Conservation (phyloP, 164 flowering plant genomes). For the Magnolia officinalis region DNA sequence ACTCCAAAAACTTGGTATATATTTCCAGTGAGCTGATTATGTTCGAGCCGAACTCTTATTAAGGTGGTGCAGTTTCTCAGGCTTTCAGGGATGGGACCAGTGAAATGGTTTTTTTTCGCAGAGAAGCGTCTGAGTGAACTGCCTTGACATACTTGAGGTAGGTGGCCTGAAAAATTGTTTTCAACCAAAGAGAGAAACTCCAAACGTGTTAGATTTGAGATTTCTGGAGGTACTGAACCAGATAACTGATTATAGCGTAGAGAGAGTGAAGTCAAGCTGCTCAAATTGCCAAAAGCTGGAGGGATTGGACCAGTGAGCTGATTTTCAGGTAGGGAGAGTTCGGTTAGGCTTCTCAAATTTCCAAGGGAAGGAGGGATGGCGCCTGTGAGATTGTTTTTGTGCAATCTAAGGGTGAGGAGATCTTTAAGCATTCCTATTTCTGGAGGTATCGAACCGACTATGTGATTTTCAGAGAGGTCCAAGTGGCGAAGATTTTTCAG, state of each 20-base stretch:
- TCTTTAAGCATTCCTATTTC: slow-evolving; percentile 28
- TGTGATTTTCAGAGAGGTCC: slow-evolving; percentile 18
- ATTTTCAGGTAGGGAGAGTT: neutral
- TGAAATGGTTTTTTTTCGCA: slow-evolving; percentile 40
- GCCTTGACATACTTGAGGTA: slow-evolving; percentile 28
- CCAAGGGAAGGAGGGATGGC: neutral
- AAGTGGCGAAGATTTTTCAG: neutral
- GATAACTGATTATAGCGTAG: neutral
- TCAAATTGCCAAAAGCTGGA: neutral
- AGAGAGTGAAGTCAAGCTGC: neutral
- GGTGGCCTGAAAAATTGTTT: slow-evolving; percentile 52
- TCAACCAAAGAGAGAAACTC: neutral
- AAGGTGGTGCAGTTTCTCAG: slow-evolving; percentile 4
- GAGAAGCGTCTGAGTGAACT: slow-evolving; percentile 17
- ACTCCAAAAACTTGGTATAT: slow-evolving; percentile 29
- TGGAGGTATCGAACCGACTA: slow-evolving; percentile 10
- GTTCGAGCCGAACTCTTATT: slow-evolving; percentile 46
- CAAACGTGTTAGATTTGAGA: neutral
- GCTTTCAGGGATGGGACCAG: slow-evolving; percentile 46
- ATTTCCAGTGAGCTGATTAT: slow-evolving; percentile 39
- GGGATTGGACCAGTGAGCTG: neutral
- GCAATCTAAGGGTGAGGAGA: neutral
- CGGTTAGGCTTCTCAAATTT: slow-evolving; percentile 23
- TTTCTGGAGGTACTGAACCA: slow-evolving; percentile 1
- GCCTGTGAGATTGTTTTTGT: neutral